A percentile compares a stretch with the other conserved stretches of the same genome.
These are phyloP conservation scores for Calonectria montana DNA, from an alignment of 2,329 filamentous ascomycete genomes.

Conservation along the genomic window DNA sequence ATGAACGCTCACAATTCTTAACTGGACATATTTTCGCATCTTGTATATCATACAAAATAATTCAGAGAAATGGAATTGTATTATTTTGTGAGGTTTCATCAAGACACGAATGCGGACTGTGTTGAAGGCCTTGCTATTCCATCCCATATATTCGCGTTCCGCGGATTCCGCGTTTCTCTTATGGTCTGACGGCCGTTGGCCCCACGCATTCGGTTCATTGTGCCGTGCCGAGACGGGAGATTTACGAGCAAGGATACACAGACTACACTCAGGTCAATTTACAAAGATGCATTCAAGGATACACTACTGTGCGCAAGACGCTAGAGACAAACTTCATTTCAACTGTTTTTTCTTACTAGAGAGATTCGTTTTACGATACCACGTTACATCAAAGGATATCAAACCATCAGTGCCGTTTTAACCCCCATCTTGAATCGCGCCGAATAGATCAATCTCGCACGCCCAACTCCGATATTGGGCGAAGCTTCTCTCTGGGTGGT, in stretches of 20 bases:
- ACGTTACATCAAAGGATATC: too few relatives aligned
- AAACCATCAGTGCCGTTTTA: neutral
- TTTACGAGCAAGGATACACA: neutral
- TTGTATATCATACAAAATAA: too few relatives aligned
- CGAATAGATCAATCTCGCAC: neutral
- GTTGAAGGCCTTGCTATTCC: too few relatives aligned
- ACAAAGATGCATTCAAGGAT: neutral
- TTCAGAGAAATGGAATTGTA: too few relatives aligned
- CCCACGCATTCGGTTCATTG: neutral
- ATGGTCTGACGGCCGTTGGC: neutral
- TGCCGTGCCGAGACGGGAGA: neutral
- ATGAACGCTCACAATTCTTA: too few relatives aligned
- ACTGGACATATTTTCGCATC: too few relatives aligned
- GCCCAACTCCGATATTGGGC: neutral
- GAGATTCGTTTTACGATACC: too few relatives aligned
- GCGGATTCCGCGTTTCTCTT: neutral
- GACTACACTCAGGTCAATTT: neutral
- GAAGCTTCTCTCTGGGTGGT: conserved; percentile 25
- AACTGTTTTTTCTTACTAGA: neutral
- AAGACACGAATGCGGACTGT: too few relatives aligned
- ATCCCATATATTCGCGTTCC: neutral
- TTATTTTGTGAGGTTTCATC: too few relatives aligned
- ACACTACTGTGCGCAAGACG: neutral
- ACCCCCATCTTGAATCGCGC: neutral
- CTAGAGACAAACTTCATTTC: neutral